Percentiles rank a stretch among this genome's conserved stretches.
These are phyloP conservation scores for slime mould (Dictyostelium discoideum) DNA, from an alignment of 78 protist genomes.

Conservation along the genomic window dicty_2.7 NC_007088.5:573001-573500, in stretches of 20 bases:
- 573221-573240: conserved; percentile 89
- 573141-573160: conserved; percentile 69
- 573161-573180: conserved; percentile 87
- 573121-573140: conserved; percentile 72
- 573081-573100: conserved; percentile 84
- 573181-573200: conserved; percentile 85
- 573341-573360: conserved; percentile 82
- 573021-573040: conserved; percentile 6
- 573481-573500: conserved; percentile 33
- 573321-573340: conserved; percentile 89
- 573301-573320: conserved; percentile 86
- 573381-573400: conserved; percentile 81
- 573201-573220: conserved; percentile 87
- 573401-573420: conserved; percentile 87
- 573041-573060: neutral
- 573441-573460: conserved; percentile 76
- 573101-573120: conserved; percentile 85
- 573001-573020: conserved; percentile 12
- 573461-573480: conserved; percentile 85
- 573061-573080: conserved; percentile 84
- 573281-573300: conserved; percentile 81
- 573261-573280: conserved; percentile 84
- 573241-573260: conserved; percentile 75
- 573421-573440: conserved; percentile 87
- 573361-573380: conserved; percentile 81